Evolutionary conservation across 495 filamentous ascomycete species (phyloP).

Genomic region (Tuber magnatum): DNA sequence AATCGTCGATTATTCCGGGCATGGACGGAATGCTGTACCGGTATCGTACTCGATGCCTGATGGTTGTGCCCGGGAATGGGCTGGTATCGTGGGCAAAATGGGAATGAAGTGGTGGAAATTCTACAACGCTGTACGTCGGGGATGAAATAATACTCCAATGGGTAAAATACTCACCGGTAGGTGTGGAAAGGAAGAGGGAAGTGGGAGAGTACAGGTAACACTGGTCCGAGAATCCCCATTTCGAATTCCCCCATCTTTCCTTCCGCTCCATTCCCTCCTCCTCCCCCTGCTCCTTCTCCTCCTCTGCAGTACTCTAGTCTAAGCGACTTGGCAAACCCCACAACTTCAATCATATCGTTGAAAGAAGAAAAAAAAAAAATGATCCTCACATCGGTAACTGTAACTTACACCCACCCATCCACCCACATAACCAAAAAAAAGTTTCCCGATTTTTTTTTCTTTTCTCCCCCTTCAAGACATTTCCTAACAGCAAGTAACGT

Average conservation of each 20-base stretch:
- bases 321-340: not conserved
- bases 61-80: no score
- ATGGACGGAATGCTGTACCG: no score
- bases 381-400: no score
- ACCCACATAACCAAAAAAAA: slow-evolving; percentile 22
- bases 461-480: slow-evolving; percentile 24
- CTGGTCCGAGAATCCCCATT: not conserved
- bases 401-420: slow-evolving; percentile 7
- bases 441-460: slow-evolving; percentile 11
- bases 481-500: slow-evolving; percentile 6
- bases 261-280: not conserved
- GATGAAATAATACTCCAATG: not conserved
- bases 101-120: no score
- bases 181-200: not conserved
- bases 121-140: no score
- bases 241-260: not conserved
- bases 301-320: no score
- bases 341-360: no score
- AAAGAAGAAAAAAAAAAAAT: no score
- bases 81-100: no score
- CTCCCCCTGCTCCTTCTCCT: no score
- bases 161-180: no score
- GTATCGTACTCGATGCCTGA: no score
- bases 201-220: not conserved
- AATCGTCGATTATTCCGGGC: slow-evolving; percentile 2